Evolutionary conservation across 352 stramenopile species (phyloP).

Genomic region (Globisporangium polare): DNA sequence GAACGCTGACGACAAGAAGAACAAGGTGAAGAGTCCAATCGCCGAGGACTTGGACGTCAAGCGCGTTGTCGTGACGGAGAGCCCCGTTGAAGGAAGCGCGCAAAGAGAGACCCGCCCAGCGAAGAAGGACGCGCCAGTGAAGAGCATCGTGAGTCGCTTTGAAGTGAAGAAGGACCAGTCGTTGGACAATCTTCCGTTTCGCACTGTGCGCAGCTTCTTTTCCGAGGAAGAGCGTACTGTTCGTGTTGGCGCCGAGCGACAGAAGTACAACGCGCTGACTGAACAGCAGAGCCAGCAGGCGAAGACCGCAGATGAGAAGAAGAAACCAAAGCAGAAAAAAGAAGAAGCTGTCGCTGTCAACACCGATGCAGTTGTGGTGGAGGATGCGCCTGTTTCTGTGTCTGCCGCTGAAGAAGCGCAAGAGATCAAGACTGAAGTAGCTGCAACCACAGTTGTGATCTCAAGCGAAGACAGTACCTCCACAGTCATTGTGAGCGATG

Average conservation of each 20-base stretch:
- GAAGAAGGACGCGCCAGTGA: conserved; percentile 1
- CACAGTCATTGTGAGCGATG: neutral
- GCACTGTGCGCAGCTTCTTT: conserved; percentile 53
- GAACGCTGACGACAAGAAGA: conserved; percentile 4
- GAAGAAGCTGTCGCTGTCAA: neutral
- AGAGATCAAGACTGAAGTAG: neutral
- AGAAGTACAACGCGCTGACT: conserved; percentile 52
- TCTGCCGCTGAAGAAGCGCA: neutral
- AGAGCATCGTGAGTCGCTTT: conserved; percentile 23
- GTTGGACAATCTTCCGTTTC: conserved; percentile 46
- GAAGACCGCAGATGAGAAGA: conserved; percentile 15
- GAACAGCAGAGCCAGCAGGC: conserved; percentile 35
- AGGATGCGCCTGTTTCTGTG: neutral
- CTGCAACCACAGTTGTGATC: neutral
- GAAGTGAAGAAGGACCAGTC: conserved; percentile 45
- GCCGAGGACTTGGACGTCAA: neutral
- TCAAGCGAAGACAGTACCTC: neutral
- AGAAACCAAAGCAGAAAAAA: conserved; percentile 13
- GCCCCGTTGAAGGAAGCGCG: neutral
- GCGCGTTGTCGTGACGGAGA: neutral
- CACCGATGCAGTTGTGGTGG: neutral
- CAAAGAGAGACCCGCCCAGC: neutral
- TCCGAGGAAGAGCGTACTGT: conserved; percentile 39
- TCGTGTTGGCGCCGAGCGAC: conserved; percentile 38
- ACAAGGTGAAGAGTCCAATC: neutral